These are phyloP conservation scores for Noccaea bulbosa DNA, from an alignment of 345 rosid genomes.

Conservation along the genomic window DNA sequence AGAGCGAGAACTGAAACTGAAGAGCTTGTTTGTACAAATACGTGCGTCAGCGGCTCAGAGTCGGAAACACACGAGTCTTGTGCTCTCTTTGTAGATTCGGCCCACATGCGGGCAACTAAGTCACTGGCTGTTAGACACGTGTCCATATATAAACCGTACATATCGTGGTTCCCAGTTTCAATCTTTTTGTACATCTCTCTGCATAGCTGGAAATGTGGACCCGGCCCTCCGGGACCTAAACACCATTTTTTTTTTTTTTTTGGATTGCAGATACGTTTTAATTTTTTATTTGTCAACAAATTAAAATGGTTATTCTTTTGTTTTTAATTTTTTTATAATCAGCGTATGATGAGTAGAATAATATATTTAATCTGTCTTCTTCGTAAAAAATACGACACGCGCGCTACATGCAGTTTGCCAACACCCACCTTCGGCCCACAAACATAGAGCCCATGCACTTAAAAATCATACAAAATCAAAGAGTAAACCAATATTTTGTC, in stretches of 20 bases:
- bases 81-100: conserved; percentile 38
- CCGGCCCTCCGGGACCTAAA: neutral
- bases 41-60: conserved; percentile 38
- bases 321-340: too few species aligned
- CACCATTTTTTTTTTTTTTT: neutral
- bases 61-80: conserved; percentile 43
- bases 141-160: conserved; percentile 15
- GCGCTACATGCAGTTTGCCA: too few species aligned
- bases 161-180: conserved; percentile 42
- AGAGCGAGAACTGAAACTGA: conserved; percentile 16
- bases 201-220: conserved; percentile 41
- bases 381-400: too few species aligned
- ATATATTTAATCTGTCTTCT: neutral
- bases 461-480: too few species aligned
- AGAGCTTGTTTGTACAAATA: conserved; percentile 36
- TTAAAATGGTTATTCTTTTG: neutral
- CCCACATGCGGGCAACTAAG: conserved; percentile 33
- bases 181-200: conserved; percentile 25
- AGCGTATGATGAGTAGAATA: neutral
- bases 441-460: too few species aligned
- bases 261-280: neutral
- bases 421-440: too few species aligned
- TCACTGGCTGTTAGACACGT: conserved; percentile 33
- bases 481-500: too few species aligned
- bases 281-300: neutral